Conservation (phyloP, 2,329 filamentous ascomycete genomes). For the Coniochaeta sp. region DNA sequence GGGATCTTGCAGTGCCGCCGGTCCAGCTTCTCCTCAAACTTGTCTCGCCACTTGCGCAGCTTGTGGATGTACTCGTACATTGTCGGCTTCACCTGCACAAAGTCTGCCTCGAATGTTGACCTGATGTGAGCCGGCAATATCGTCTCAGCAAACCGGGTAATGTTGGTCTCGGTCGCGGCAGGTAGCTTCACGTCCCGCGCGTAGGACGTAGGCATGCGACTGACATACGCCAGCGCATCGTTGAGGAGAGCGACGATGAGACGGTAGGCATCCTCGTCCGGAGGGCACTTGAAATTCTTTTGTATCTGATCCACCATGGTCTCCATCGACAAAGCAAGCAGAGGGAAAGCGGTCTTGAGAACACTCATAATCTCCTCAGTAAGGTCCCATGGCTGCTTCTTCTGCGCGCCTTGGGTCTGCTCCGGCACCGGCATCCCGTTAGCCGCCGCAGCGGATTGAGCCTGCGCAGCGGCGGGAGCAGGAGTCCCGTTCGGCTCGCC, state of each 20-base stretch:
- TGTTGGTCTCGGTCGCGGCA: conserved; percentile 85
- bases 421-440: conserved; percentile 10
- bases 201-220: conserved; percentile 77
- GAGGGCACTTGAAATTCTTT: conserved; percentile 98
- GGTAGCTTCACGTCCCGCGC: conserved; percentile 89
- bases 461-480: conserved; percentile 11
- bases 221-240: conserved; percentile 88
- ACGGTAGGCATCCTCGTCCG: conserved; percentile 94
- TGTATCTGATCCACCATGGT: conserved; percentile 99
- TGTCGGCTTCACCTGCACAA: conserved; percentile 88
- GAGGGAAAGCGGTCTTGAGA: conserved; percentile 92
- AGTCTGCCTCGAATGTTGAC: conserved; percentile 95
- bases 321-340: conserved; percentile 96
- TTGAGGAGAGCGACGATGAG: conserved; percentile 97
- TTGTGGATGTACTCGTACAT: conserved; percentile 99
- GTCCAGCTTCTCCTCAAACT: conserved; percentile 96
- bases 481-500: conserved; percentile 16
- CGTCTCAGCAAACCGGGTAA: conserved; percentile 92
- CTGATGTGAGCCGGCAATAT: conserved; percentile 92
- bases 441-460: conserved; percentile 11
- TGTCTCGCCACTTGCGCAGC: conserved; percentile 88
- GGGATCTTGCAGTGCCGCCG: conserved; percentile 65
- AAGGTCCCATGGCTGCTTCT: conserved; percentile 90
- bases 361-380: conserved; percentile 93
- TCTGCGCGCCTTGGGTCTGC: conserved; percentile 30